A percentile compares a stretch with the other conserved stretches of the same genome.
These are phyloP conservation scores for Ophiostoma piceae DNA, from an alignment of 2,329 filamentous ascomycete species.

Conservation along the genomic window DNA sequence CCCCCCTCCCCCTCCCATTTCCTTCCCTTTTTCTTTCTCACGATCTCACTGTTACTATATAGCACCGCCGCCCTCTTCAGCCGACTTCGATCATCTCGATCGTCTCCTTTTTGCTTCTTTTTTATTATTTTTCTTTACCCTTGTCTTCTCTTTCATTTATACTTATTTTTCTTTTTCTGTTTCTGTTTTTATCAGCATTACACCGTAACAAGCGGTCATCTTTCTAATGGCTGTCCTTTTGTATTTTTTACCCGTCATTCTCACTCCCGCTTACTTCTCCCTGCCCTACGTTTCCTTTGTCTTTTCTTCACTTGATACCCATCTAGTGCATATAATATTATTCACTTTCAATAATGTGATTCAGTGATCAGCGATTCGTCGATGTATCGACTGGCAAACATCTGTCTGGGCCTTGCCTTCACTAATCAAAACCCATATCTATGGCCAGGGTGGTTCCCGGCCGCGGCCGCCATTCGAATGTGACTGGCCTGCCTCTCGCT, in stretches of 20 bases:
- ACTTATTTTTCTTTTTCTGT: no score
- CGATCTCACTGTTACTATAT: no score
- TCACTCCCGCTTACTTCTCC: background rate
- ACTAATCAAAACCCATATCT: no score
- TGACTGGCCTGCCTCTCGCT: background rate
- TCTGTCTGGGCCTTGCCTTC: no score
- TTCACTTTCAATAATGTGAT: slow-evolving; percentile 2
- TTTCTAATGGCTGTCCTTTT: background rate
- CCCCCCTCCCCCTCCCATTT: background rate
- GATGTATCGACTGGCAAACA: background rate
- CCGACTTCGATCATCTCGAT: background rate
- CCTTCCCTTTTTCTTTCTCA: background rate
- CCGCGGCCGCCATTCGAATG: background rate
- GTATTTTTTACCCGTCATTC: background rate
- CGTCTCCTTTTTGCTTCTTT: background rate
- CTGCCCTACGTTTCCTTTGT: background rate
- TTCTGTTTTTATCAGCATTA: background rate
- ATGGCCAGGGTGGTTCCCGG: background rate
- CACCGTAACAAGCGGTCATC: background rate
- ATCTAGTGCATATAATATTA: slow-evolving; percentile 20
- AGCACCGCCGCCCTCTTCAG: background rate
- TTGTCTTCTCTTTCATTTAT: no score
- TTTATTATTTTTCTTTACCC: background rate
- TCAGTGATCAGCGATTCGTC: background rate
- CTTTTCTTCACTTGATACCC: slow-evolving; percentile 21